Base-by-base conservation (phyloP, 306 rosid species). In the Adenanthera pavonina region DNA sequence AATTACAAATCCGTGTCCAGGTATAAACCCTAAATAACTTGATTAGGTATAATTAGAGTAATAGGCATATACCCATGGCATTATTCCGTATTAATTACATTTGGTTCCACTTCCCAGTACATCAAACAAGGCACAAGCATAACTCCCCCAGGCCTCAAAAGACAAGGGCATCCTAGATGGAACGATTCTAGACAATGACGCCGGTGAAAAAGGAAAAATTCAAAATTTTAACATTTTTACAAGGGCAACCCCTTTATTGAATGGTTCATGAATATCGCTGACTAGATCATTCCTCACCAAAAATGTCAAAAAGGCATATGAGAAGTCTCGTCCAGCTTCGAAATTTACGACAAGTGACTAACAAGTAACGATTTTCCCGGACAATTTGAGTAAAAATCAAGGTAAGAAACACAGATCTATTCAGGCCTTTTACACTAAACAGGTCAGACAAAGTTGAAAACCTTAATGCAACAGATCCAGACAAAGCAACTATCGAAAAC, bases 381-480 rank as follows among this genome's bases (percentile, higher is more conserved):
- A 72, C n/a, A 52, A 66, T 11, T 66, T 33, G 30, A 16, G 7
- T 40, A 7, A 43, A 65, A 44, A 38, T 40, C 38, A 38, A 11
- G 7, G 16, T 38, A 64, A 64, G 67, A 76, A 59, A 47, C 71
- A 49, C 65, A 77, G 90, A 89, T 87, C 88, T 67, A 53, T 51
- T 69, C 10, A 52, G 60, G 41, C 47, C 17, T 71, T 53, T 59
- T 30, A 49, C 66, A 41, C 34, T 57, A 38, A 74, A 33, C 64
- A 17, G 71, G 62, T 67, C 41, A 72, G 52, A 52, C 77, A 71
- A 61, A 44, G 53, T 70, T 71, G 48, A 71, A 85, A 64, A 62
- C 20, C 15, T 36, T 25, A 80, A 76, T 19, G 49, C n/a, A 75
- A 73, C 74, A 78, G 91, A 87, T 89, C 90, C 83, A 68, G 70